Evolutionary conservation across 2,329 filamentous ascomycete genomes (phyloP).

Genomic region (Colletotrichum truncatum): DNA sequence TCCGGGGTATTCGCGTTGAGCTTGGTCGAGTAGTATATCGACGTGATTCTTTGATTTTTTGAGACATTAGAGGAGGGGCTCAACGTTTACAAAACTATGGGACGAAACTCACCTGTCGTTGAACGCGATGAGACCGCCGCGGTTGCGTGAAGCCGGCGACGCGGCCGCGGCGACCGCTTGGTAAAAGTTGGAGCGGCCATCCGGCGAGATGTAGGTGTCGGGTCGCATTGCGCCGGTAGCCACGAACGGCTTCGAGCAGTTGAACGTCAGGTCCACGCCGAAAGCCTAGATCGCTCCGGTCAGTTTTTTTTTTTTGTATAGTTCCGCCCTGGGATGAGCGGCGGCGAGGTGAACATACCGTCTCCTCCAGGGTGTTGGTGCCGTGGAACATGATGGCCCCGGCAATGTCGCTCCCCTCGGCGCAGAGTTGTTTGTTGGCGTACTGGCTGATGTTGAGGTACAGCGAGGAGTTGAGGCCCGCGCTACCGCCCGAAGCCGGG

Average conservation of each 20-base stretch:
- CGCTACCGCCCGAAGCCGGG: slow-evolving; percentile 37
- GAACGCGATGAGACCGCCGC: slow-evolving; percentile 60
- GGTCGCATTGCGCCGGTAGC: slow-evolving; percentile 64
- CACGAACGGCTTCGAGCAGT: slow-evolving; percentile 61
- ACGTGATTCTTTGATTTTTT: slow-evolving; percentile 45
- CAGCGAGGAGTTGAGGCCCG: slow-evolving; percentile 41
- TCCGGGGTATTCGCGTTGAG: slow-evolving; percentile 63
- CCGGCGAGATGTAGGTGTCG: slow-evolving; percentile 61
- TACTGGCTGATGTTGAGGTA: slow-evolving; percentile 43
- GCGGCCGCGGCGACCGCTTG: slow-evolving; percentile 60
- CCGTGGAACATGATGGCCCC: slow-evolving; percentile 49
- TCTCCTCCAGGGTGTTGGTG: slow-evolving; percentile 68
- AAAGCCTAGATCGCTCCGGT: slow-evolving; percentile 45
- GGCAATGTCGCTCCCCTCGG: slow-evolving; percentile 39
- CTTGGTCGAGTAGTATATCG: slow-evolving; percentile 62
- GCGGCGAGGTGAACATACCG: slow-evolving; percentile 39
- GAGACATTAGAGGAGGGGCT: not conserved
- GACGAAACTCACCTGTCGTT: slow-evolving; percentile 47
- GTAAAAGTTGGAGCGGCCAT: slow-evolving; percentile 62
- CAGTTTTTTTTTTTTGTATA: not conserved
- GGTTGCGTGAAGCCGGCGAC: slow-evolving; percentile 47
- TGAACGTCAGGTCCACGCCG: slow-evolving; percentile 60
- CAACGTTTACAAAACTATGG: not conserved
- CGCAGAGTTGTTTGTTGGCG: slow-evolving; percentile 42
- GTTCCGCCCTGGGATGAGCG: no score